A percentile compares a stretch with the other conserved stretches of the same genome.
Evolutionary conservation across 2,329 filamentous ascomycete genomes (phyloP).

Genomic region (Chaetothyriales sp.): DNA sequence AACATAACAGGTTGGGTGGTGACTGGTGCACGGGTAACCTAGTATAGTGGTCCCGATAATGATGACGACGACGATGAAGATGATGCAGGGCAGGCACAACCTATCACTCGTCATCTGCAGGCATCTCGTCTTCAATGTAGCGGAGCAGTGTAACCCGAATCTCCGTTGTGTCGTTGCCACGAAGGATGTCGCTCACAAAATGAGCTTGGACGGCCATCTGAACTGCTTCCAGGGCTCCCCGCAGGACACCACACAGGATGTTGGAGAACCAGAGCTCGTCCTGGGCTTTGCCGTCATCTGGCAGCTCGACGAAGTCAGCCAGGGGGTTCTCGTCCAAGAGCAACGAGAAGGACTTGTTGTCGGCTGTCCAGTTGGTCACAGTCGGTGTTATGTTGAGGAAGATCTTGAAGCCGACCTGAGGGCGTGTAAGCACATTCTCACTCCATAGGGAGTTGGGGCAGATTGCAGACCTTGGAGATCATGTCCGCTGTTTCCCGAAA

Average conservation of each 20-base stretch:
- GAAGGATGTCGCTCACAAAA: conserved; percentile 83
- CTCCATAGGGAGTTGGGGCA: not conserved
- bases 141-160: conserved; percentile 85
- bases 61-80: not conserved
- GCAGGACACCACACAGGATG: conserved; percentile 81
- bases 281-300: conserved; percentile 87
- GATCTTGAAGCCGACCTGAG: conserved; percentile 91
- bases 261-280: conserved; percentile 98
- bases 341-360: conserved; percentile 91
- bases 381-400: conserved; percentile 93
- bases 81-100: not conserved
- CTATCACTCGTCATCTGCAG: conserved; percentile 76
- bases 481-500: conserved; percentile 94
- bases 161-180: conserved; percentile 91
- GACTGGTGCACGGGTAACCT: not conserved
- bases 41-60: no score
- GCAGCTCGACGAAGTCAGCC: conserved; percentile 92
- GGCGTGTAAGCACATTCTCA: not conserved
- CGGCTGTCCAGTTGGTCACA: conserved; percentile 87
- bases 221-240: conserved; percentile 79
- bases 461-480: conserved; percentile 60
- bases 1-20: not conserved
- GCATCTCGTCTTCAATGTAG: conserved; percentile 95
- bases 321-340: conserved; percentile 95
- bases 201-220: conserved; percentile 98